Evolutionary conservation across 257 asterid genomes (phyloP).

Genomic region (Nyctanthes arbortristis): DNA sequence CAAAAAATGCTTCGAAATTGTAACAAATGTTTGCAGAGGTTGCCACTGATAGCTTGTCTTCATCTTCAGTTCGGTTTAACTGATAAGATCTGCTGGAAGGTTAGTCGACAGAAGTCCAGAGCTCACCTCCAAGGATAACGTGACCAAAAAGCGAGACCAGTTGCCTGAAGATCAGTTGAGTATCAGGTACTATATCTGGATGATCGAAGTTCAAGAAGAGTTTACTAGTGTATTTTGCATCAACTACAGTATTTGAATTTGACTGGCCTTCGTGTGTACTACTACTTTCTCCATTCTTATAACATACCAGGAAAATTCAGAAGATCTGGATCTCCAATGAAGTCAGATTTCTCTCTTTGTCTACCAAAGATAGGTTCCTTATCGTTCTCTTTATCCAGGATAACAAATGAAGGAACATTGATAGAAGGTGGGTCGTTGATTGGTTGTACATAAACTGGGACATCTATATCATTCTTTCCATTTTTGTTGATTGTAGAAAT

Average conservation of each 20-base stretch:
- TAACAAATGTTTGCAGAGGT: conserved; percentile 81
- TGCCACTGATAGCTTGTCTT: conserved; percentile 77
- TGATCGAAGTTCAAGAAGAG: background rate
- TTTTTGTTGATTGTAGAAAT: conserved; percentile 67
- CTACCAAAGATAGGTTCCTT: conserved; percentile 57
- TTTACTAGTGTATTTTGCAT: background rate
- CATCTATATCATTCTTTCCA: conserved; percentile 60
- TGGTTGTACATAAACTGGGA: conserved; percentile 79
- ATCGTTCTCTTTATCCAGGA: conserved; percentile 51
- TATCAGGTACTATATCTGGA: conserved; percentile 9
- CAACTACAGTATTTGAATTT: background rate
- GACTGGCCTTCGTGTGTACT: background rate
- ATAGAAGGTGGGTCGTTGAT: conserved; percentile 83
- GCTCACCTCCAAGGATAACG: conserved; percentile 77
- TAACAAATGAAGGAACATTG: conserved; percentile 61
- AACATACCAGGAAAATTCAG: conserved; percentile 67
- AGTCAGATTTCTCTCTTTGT: conserved; percentile 33
- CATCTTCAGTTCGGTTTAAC: conserved; percentile 72
- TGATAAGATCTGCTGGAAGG: conserved; percentile 69
- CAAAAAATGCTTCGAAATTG: conserved; percentile 72
- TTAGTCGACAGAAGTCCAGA: conserved; percentile 63
- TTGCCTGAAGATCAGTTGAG: conserved; percentile 50
- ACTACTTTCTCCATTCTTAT: background rate
- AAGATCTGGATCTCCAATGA: conserved; percentile 80
- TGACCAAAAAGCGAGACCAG: conserved; percentile 54